phyloP scores from a whole-genome alignment of 495 filamentous ascomycete species.

The Neurospora sp. region DNA sequence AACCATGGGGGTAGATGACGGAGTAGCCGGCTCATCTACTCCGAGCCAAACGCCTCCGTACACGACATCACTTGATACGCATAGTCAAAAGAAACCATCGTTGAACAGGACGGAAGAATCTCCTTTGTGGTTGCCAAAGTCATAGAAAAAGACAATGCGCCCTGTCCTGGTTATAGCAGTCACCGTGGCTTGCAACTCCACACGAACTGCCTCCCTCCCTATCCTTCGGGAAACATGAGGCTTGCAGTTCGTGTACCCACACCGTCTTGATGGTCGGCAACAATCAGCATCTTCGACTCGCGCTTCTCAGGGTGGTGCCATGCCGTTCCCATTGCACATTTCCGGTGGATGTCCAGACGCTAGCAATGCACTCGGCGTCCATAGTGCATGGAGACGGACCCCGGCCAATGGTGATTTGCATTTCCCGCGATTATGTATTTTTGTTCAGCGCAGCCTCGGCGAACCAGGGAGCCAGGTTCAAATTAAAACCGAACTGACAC shows the following conservation, averaged over 20 bases:
- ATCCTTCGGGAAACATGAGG: background rate
- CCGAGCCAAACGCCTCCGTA: background rate
- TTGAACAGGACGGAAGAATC: background rate
- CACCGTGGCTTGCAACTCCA: background rate
- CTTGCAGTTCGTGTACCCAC: background rate
- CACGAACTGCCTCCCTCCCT: background rate
- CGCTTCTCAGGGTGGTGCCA: background rate
- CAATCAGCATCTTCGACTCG: background rate
- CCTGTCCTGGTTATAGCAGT: background rate
- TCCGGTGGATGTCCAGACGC: background rate
- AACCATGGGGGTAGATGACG: background rate
- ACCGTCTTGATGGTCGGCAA: background rate
- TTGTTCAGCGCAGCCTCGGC: conserved; percentile 9
- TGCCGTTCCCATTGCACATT: background rate
- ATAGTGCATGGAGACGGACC: background rate
- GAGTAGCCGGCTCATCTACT: background rate
- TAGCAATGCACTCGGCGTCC: background rate
- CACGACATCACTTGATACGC: background rate
- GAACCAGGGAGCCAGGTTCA: background rate
- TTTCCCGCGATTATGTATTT: background rate
- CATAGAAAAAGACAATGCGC: background rate
- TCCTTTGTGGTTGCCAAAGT: background rate
- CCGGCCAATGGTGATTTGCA: conserved; percentile 4
- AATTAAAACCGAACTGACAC: background rate
- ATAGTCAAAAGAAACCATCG: background rate